Conservation (phyloP, 2,329 filamentous ascomycete genomes). For the Helotiales sp. region DNA sequence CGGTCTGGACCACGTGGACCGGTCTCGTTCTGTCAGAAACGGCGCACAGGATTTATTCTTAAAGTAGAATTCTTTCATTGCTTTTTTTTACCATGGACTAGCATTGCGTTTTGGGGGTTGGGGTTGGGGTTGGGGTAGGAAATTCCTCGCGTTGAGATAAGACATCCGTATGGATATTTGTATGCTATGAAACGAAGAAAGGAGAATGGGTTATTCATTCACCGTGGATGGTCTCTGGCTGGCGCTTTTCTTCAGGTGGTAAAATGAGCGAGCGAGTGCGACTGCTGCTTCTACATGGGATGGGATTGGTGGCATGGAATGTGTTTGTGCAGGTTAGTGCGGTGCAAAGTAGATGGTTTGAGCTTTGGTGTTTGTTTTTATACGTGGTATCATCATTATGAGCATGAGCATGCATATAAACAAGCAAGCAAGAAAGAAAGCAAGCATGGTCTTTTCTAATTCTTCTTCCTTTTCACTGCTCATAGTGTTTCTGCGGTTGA, state of each 20-base stretch:
- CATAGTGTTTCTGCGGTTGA: no score
- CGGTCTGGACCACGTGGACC: slow-evolving; percentile 69
- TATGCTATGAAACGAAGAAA: slow-evolving; percentile 20
- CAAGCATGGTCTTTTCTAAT: no score
- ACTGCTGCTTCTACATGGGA: background rate
- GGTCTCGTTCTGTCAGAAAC: slow-evolving; percentile 61
- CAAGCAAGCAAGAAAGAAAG: no score
- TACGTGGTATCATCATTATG: no score
- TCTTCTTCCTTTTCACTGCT: no score
- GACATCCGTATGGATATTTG: slow-evolving; percentile 19
- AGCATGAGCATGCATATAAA: no score
- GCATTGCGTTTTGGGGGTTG: slow-evolving; percentile 9
- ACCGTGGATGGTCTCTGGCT: slow-evolving; percentile 7
- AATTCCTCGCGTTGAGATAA: no score
- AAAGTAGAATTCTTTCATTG: slow-evolving; percentile 39
- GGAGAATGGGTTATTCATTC: background rate
- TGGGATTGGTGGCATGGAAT: no score
- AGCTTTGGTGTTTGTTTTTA: no score
- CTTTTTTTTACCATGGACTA: background rate
- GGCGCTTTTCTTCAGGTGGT: slow-evolving; percentile 31
- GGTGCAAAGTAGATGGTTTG: background rate
- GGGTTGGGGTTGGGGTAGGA: background rate
- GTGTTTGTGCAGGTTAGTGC: background rate
- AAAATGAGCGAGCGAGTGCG: slow-evolving; percentile 15
- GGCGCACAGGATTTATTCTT: slow-evolving; percentile 68